Conservation (phyloP, 108 stramenopile species). For the Aurantiochytrium sp. region DNA sequence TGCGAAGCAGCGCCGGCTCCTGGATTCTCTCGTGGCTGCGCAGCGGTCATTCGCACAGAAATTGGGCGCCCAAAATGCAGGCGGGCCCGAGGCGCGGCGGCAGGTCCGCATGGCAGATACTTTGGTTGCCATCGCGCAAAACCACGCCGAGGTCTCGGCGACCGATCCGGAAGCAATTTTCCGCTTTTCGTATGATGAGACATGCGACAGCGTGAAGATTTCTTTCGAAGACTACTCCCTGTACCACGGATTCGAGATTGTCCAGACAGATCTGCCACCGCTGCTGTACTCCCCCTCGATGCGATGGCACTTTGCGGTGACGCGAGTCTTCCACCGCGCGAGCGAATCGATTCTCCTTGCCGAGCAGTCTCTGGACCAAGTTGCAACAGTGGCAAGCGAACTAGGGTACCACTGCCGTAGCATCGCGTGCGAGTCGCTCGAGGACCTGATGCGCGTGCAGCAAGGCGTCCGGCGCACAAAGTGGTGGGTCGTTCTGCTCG, state of each 20-base stretch:
- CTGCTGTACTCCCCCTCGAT: neutral
- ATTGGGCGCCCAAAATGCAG: too few species aligned
- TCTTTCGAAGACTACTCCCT: neutral
- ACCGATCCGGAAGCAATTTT: neutral
- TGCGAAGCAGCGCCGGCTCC: too few species aligned
- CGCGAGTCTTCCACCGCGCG: neutral
- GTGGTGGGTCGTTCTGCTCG: neutral
- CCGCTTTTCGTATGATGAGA: neutral
- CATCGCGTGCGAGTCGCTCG: neutral
- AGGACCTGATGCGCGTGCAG: neutral
- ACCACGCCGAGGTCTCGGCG: neutral
- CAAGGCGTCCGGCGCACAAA: neutral
- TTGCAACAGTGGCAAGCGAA: neutral
- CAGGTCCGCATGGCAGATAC: neutral
- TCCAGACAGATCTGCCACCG: neutral
- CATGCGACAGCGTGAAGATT: neutral
- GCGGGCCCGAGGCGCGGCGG: too few species aligned
- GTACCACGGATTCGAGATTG: neutral
- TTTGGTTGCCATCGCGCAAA: neutral
- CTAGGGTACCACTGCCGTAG: neutral
- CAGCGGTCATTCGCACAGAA: too few species aligned
- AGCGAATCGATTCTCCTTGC: neutral
- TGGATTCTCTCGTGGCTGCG: too few species aligned
- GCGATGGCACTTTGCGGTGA: neutral
- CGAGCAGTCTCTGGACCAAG: neutral